Conservation (phyloP, 2,329 filamentous ascomycete genomes). For the Ceratocystis harringtonii region DNA sequence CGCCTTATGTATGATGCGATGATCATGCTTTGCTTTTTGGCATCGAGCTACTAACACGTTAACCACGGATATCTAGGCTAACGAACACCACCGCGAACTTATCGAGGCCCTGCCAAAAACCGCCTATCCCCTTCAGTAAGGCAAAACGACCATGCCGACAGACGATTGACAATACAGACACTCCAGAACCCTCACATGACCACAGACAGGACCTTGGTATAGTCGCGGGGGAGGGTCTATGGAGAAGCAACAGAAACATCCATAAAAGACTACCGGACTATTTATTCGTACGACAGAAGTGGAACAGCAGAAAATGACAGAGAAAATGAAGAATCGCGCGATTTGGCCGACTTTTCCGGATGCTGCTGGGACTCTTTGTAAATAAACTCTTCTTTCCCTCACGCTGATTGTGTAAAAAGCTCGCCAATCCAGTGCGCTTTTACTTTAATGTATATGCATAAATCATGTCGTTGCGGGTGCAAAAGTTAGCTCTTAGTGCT, state of each 20-base stretch:
- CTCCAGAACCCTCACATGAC: not conserved
- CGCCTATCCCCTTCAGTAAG: conserved; percentile 59
- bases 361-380: not conserved
- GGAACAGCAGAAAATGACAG: too few species aligned
- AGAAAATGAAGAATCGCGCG: too few species aligned
- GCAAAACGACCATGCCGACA: not conserved
- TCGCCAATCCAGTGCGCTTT: too few species aligned
- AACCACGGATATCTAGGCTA: conserved; percentile 43
- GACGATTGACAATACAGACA: not conserved
- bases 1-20: conserved; percentile 62
- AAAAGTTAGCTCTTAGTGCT: not conserved
- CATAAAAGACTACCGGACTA: not conserved
- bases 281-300: not conserved
- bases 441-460: too few species aligned
- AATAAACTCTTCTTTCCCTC: not conserved
- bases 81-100: conserved; percentile 74
- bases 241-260: conserved; percentile 1
- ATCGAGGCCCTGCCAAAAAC: conserved; percentile 69
- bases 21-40: conserved; percentile 3
- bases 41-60: not conserved
- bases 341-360: too few species aligned
- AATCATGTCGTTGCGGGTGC: too few species aligned
- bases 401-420: too few species aligned
- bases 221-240: not conserved
- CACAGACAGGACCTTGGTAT: not conserved